Percentiles rank a stretch among this genome's conserved stretches.
Evolutionary conservation across 345 rosid species (phyloP).

Genomic region (Eucalyptus erythrocorys): DNA sequence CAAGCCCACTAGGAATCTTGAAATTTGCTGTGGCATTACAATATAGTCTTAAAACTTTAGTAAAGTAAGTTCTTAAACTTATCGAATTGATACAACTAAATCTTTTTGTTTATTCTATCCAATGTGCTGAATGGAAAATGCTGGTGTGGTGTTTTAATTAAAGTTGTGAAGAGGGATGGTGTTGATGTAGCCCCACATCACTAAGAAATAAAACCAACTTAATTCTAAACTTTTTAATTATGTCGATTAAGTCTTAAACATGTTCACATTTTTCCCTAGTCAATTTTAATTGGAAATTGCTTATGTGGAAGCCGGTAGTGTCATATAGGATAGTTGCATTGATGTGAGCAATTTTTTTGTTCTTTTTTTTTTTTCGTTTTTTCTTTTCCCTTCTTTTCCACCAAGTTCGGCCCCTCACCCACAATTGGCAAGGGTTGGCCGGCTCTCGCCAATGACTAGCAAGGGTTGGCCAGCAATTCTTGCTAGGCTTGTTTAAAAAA

Average conservation of each 20-base stretch:
- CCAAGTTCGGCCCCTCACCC: background rate
- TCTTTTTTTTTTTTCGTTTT: too few species aligned
- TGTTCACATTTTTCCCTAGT: background rate
- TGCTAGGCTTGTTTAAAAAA: background rate
- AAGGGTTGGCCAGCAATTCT: background rate
- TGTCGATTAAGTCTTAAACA: background rate
- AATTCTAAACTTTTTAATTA: too few species aligned
- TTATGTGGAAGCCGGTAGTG: too few species aligned
- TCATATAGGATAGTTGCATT: fast-evolving
- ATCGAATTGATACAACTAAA: background rate
- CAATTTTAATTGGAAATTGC: too few species aligned
- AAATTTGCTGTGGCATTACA: background rate
- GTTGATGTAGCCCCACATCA: background rate
- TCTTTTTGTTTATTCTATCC: background rate
- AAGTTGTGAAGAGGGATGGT: background rate
- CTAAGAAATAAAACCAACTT: background rate
- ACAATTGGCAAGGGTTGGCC: background rate
- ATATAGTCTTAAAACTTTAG: background rate
- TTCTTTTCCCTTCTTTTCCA: too few species aligned
- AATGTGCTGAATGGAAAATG: background rate
- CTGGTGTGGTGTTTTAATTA: background rate
- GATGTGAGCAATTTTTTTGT: too few species aligned
- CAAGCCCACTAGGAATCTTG: background rate
- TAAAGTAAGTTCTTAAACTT: background rate
- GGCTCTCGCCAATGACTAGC: background rate